Evolutionary conservation across 1,139 yeast species (phyloP), one percentile per base, ranked within the genome.

Genomic region (Diutina neorugosa): DNA sequence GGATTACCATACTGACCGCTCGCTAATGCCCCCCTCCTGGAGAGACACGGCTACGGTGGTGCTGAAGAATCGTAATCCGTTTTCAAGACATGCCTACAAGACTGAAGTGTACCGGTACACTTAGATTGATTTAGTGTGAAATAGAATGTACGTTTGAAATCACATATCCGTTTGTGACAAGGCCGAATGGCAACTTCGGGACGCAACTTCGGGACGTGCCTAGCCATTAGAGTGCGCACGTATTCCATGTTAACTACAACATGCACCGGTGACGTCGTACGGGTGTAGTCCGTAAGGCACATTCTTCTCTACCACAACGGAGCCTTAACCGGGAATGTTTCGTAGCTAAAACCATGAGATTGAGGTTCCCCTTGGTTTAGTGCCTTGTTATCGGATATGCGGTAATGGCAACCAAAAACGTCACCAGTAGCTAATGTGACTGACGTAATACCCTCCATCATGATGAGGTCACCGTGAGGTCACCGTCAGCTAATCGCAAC

Each of bases 101-200:
- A 44, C 48, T 16, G 48, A 44, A 21, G 48, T 44, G 14, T 44
- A 44, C 31, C 48, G 48, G 31, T 44, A 44, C 25, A 44, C 25
- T 44, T 44, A 23, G 25, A 5, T 11, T 23, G n/a, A 11, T 3
- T 11, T 31, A 31, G 37, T 31, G 4, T 31, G 37, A 31, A 31
- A 31, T 31, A 31, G 37, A 11, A 31, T 31, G 37, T 31, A 31
- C 37, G 37, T 31, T 27, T 11, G 37, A 31, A 31, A 31, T 31
- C 37, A 31, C 6, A 31, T 31, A 31, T n/a, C 37, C 37, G n/a
- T 11, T 31, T 31, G n/a, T 11, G 37, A 11, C 14, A 31, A 11
- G 5, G n/a, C 37, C 4, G 11, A 31, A 11, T 31, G 37, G 37
- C n/a, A 31, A 31, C 12, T n/a, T 31, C 37, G 37, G 37, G n/a